phyloP scores from a whole-genome alignment of 208 protist genomes.

The Tritrichomonas foetus region DNA sequence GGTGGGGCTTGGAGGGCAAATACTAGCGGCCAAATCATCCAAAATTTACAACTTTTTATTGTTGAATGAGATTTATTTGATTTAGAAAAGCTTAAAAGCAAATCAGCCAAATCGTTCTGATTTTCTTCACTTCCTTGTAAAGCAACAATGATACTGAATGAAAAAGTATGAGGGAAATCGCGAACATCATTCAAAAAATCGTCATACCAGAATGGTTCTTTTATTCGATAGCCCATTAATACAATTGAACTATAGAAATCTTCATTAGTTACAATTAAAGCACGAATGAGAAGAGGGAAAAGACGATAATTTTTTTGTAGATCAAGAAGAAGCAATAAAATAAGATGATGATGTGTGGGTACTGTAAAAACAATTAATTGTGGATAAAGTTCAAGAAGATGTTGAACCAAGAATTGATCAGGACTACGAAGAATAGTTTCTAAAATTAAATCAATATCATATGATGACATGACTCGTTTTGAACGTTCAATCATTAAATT shows the following conservation, averaged over 20 bases:
- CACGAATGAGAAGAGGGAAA: neutral
- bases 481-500: neutral
- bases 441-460: neutral
- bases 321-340: neutral
- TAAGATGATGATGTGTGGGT: neutral
- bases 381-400: neutral
- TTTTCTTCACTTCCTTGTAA: neutral
- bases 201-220: neutral
- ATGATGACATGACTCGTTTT: neutral
- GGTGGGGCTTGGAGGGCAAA: neutral
- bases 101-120: neutral
- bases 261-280: neutral
- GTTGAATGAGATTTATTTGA: neutral
- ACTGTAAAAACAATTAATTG: neutral
- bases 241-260: neutral
- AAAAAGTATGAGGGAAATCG: neutral
- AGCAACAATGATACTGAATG: neutral
- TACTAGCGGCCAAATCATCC: neutral
- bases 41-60: neutral
- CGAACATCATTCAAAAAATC: neutral
- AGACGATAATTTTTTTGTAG: neutral
- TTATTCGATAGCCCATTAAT: neutral
- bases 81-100: neutral
- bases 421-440: neutral
- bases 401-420: neutral